Conservation (phyloP, 768 basidiomycete genomes). For the Holtermannia corniformis region DNA sequence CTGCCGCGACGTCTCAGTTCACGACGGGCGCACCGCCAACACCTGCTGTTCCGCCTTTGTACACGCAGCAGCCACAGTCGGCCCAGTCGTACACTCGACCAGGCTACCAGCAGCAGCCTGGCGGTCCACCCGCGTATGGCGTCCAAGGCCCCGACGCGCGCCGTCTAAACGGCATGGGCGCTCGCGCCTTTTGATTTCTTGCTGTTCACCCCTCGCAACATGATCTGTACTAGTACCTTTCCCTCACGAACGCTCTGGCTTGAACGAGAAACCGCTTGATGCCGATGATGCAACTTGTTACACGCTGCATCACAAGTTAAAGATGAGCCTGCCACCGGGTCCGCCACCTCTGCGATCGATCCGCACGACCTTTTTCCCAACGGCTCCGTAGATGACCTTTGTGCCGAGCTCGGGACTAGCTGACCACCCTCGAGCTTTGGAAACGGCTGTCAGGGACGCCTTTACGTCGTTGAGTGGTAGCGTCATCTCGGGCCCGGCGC, state of each 20-base stretch:
- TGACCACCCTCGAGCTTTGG: slow-evolving; percentile 25
- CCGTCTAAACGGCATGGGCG: no score
- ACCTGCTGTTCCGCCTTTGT: not conserved
- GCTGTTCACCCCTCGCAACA: no score
- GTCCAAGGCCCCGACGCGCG: no score
- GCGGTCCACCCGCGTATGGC: no score
- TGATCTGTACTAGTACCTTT: no score
- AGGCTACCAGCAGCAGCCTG: no score
- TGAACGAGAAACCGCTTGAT: no score
- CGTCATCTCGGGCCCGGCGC: not conserved
- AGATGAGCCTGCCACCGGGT: not conserved
- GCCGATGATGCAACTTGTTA: no score
- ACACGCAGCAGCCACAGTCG: not conserved
- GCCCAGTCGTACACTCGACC: no score
- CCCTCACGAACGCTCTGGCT: no score
- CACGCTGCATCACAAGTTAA: not conserved
- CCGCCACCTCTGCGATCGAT: slow-evolving; percentile 27
- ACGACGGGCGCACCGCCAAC: not conserved
- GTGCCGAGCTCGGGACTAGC: slow-evolving; percentile 13
- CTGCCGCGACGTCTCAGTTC: not conserved
- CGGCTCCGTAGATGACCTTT: slow-evolving; percentile 30
- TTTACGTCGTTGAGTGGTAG: slow-evolving; percentile 24
- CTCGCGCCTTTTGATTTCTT: no score
- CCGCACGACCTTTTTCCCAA: slow-evolving; percentile 28
- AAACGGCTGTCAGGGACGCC: slow-evolving; percentile 14